Base-by-base conservation (phyloP, 345 rosid species). In the Trapa incisa region DNA sequence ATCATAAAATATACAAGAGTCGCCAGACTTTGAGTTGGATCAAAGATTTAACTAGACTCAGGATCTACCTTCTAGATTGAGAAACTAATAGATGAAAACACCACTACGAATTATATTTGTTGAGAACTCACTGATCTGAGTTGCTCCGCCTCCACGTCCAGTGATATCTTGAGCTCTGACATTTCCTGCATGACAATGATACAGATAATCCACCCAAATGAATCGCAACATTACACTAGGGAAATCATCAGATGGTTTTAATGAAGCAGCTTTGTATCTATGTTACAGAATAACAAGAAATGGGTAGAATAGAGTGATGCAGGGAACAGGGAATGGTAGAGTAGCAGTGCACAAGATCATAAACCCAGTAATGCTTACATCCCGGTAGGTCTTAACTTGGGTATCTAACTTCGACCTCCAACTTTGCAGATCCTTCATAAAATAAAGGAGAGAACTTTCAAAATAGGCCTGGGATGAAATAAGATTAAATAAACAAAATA, bases 331-430 rank as follows among this genome's bases (percentile, higher is more conserved):
- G 29, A 47, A 66, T 16, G 41, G 36, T 12, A 61, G 39, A 61
- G 39, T 33, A 22, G 29, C 29, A 22, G 29, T 60, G 8, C 35
- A n/a, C 7, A 8, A 41, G 43, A 41, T 41, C 33, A 29, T 12
- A 12, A 52, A 6, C 60, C 29, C 57, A 33, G 43, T 67, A 35
- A 67, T 15, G 72, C 84, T 83, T 47, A 91, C 99, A 79, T 88
- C 88, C 0, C 86, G 89, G 74, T 91, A 87, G 70, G 86, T 80
- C 80, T 80, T 89, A 56, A 90, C 97, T 81, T 94, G 97, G 53
- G 95, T 87, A 65, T 94, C 96, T 16, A 94, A 70, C 76, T 87
- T 94, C 37, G 92, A 86, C 69, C 99, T 88, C 99, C 99, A 94
- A 72, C 80, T 80, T 73, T 94, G 92, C 84, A 94, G 79, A 80